Base-by-base conservation (phyloP, 176 grass and related monocot genomes). In the Canna indica region DNA sequence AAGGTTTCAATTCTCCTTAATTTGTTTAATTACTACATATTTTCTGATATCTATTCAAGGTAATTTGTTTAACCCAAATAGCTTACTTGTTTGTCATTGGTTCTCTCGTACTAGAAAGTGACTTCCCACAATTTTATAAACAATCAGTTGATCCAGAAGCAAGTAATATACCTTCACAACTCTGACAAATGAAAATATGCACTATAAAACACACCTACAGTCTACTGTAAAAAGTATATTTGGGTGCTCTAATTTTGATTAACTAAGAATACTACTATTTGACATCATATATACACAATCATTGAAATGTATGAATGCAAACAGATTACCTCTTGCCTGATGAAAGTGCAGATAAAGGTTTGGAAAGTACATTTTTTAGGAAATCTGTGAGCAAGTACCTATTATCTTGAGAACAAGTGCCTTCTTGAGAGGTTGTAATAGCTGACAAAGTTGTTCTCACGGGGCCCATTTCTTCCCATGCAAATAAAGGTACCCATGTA, bases 91-190 rank as follows among this genome's bases (percentile, higher is more conserved):
- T 88, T 25, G 33, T 83, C 83, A 84, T 91, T 34, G 84, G 80
- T 54, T 75, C 79, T 80, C 83, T 97, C 59, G 81, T 87, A 73
- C 88, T 92, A n/a, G 77, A 81, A 81, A 68, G 93, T 67, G 3
- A 97, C 86, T 77, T 97, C 93, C 93, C 93, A 97, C 20, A 96
- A 83, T 87, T 96, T 91, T n/a, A 96, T 74, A 34, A 84, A 78
- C 88, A 91, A 67, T 96, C 93, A 4, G 88, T 88, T 15, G 93
- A 96, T 85, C 88, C 93, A 45, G 93, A 96, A 69, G 93, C 93
- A 85, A 96, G 88, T 69, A 97, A 79, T 59, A 88, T 85, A 63
- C 93, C 88, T 85, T 92, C 93, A 62, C 86, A 97, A 69, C 93
- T 96, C 76, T 69, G 36, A 74, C 12, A 58, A 74, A 25, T 73